Evolutionary conservation across 2,329 filamentous ascomycete genomes (phyloP), one percentile per base, ranked within the genome.

Genomic region (Fusarium goolgardi): DNA sequence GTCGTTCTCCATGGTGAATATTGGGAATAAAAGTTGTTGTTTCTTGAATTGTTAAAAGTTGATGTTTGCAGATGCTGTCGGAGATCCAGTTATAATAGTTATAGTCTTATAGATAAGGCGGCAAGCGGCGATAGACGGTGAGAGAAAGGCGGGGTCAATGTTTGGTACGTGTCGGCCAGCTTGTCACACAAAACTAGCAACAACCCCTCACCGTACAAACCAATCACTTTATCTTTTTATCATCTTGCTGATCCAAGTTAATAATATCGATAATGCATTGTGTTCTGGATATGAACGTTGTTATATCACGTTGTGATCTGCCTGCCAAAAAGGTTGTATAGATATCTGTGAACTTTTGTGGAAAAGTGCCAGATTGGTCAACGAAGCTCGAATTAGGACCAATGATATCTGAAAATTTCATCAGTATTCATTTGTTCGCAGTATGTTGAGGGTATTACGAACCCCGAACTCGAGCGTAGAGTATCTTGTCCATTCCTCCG

Each of bases 1-100:
- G 0, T 67, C 64, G 5, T 1, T 52, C 45, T 47, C 62, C 66
- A 68, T 73, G 52, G 20, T 41, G 16, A 13, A 3, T 10, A 3
- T 11, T 2, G 18, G 1, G 5, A 11, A 16, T 34, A 18, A 10
- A 9, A 25, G 5, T 37, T 20, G 6, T 21, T 40, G 34, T 5
- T 45, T 20, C 12, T 45, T 32, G n/a, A n/a, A 16, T 16, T 16
- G 20, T 41, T 23, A 21, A 16, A 20, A 15, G 27, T 20, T 32
- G 12, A 39, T 37, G 9, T 16, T 39, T 16, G 9, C 15, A 40
- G 32, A 18, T 34, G 27, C n/a, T 10, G 18, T 27, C 16, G 18
- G 47, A 50, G 13, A 15, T 18, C 5, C 4, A 45, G 27, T 21
- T 39, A 39, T 39, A 35, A 9, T 6, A 45, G 27, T 21, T 39